Evolutionary conservation across 129 eudicot species (phyloP).

Genomic region (Pulicaria dysenterica): DNA sequence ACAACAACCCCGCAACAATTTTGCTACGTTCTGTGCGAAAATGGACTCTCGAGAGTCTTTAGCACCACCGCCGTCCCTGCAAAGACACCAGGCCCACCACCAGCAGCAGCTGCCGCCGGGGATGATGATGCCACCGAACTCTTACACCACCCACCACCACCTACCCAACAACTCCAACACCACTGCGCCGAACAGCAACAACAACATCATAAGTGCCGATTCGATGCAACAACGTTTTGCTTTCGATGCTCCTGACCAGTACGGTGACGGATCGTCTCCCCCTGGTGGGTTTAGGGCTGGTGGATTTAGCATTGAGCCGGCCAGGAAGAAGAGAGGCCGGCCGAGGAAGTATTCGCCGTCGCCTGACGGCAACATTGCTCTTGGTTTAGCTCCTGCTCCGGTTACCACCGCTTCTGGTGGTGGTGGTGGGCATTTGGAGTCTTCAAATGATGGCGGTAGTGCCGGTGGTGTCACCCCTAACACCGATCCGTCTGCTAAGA

Average conservation of each 20-base stretch:
- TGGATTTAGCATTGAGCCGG: constrained; percentile 62
- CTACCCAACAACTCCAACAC: constrained; percentile 33
- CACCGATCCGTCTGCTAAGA: constrained; percentile 47
- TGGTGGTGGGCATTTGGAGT: constrained; percentile 39
- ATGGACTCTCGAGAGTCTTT: constrained; percentile 58
- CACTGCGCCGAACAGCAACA: constrained; percentile 27
- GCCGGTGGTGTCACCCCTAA: constrained; percentile 37
- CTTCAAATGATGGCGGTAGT: constrained; percentile 41
- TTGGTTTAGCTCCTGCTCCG: constrained; percentile 67
- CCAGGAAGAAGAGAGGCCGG: constrained; percentile 78
- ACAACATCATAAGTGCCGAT: constrained; percentile 21
- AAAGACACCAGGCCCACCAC: constrained; percentile 37
- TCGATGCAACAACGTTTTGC: constrained; percentile 45
- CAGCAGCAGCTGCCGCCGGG: constrained; percentile 32
- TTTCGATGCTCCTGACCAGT: constrained; percentile 47
- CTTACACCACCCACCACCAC: constrained; percentile 37
- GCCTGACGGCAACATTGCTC: constrained; percentile 70
- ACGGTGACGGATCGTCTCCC: constrained; percentile 50
- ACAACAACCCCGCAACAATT: constrained; percentile 14
- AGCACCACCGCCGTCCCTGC: constrained; percentile 40
- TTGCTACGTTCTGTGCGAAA: not conserved
- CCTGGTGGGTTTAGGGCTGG: constrained; percentile 47
- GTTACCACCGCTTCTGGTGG: constrained; percentile 23
- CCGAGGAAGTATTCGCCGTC: constrained; percentile 88
- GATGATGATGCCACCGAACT: constrained; percentile 39